A percentile compares a stretch with the other conserved stretches of the same genome.
Conservation (phyloP, 2,329 filamentous ascomycete genomes). For the Xylariales sp. region DNA sequence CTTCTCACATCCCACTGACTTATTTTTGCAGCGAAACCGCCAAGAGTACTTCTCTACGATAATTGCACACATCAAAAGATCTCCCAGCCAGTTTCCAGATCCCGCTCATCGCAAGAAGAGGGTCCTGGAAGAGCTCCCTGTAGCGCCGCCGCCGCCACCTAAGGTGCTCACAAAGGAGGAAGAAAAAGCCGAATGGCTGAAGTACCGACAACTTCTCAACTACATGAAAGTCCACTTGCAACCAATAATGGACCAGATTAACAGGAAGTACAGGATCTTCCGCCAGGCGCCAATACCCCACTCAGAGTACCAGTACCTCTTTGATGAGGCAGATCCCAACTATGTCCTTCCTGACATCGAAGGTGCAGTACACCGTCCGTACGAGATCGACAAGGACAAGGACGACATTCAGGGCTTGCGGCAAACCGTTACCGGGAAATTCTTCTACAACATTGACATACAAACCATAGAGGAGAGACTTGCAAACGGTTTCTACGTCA, state of each 20-base stretch:
- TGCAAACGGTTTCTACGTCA: conserved; percentile 93
- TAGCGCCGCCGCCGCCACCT: conserved; percentile 69
- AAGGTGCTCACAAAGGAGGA: conserved; percentile 71
- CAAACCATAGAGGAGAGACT: conserved; percentile 93
- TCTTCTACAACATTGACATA: conserved; percentile 87
- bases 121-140: conserved; percentile 69
- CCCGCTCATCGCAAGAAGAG: conserved; percentile 82
- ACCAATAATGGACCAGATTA: conserved; percentile 96
- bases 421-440: conserved; percentile 73
- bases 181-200: conserved; percentile 72
- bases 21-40: conserved; percentile 53
- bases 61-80: conserved; percentile 70
- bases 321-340: conserved; percentile 76
- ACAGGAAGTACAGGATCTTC: conserved; percentile 84
- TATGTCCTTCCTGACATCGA: conserved; percentile 56
- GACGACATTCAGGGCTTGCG: conserved; percentile 73
- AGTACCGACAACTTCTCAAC: conserved; percentile 81
- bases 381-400: conserved; percentile 73
- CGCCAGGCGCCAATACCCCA: conserved; percentile 74
- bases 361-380: conserved; percentile 63
- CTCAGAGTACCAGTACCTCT: conserved; percentile 71
- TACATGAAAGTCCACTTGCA: conserved; percentile 84
- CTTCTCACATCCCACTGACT: no score
- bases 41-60: conserved; percentile 75
- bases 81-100: conserved; percentile 83